phyloP scores from a whole-genome alignment of 768 basidiomycete genomes.

The Pisolithus albus region DNA sequence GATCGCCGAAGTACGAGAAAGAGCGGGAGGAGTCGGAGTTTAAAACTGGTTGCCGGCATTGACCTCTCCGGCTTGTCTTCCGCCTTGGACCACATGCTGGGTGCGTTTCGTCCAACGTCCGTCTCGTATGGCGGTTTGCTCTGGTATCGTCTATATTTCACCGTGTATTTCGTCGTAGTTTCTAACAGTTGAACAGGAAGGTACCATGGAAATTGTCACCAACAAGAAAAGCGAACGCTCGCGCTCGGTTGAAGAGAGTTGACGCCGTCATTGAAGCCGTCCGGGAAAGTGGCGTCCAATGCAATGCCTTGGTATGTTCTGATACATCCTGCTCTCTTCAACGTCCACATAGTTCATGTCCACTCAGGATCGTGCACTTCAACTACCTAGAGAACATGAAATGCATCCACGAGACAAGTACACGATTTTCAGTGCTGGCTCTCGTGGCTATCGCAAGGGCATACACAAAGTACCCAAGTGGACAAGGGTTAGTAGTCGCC shows the following conservation, averaged over 20 bases:
- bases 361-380: constrained; percentile 61
- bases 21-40: constrained; percentile 17
- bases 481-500: constrained; percentile 62
- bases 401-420: constrained; percentile 95
- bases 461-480: constrained; percentile 98
- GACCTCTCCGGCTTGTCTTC: background rate
- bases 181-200: constrained; percentile 57
- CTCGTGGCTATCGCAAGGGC: constrained; percentile 79
- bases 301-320: constrained; percentile 61
- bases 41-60: constrained; percentile 19
- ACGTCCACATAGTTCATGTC: background rate
- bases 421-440: constrained; percentile 72
- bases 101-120: constrained; percentile 71
- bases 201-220: constrained; percentile 87
- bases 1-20: constrained; percentile 1
- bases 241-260: constrained; percentile 84
- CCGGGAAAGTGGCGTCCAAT: constrained; percentile 72
- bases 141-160: constrained; percentile 47
- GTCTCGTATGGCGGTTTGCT: constrained; percentile 71
- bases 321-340: background rate
- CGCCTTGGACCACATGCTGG: constrained; percentile 54
- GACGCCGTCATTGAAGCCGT: constrained; percentile 92
- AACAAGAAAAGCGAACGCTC: constrained; percentile 88
- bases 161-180: background rate
- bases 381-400: constrained; percentile 87